These are phyloP conservation scores for Pulveroboletus sp. DNA, from an alignment of 768 basidiomycete genomes.

Conservation along the genomic window DNA sequence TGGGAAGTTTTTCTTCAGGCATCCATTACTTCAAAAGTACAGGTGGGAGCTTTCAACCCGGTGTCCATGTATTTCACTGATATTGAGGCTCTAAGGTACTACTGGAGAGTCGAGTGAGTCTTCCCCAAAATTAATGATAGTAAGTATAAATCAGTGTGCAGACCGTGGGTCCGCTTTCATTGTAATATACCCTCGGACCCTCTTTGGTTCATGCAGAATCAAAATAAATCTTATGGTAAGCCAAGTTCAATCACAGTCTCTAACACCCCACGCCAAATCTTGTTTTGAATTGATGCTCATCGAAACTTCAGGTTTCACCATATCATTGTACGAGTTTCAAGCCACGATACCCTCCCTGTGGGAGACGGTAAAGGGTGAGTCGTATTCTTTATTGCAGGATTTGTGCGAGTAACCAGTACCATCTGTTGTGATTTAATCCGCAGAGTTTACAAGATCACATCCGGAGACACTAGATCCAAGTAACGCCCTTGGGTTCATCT, in stretches of 20 bases:
- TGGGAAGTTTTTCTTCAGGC: conserved; percentile 49
- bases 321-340: conserved; percentile 59
- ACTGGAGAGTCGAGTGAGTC: conserved; percentile 30
- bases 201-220: conserved; percentile 53
- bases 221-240: conserved; percentile 53
- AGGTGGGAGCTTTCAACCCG: conserved; percentile 16
- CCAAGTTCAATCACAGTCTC: neutral
- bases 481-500: conserved; percentile 61
- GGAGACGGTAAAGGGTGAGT: conserved; percentile 52
- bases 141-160: conserved; percentile 18
- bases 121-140: conserved; percentile 35
- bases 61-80: neutral
- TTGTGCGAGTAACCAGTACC: conserved; percentile 23
- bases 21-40: conserved; percentile 27
- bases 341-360: conserved; percentile 65
- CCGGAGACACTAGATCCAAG: conserved; percentile 51
- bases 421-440: neutral
- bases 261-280: neutral
- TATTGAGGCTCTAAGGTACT: conserved; percentile 16
- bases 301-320: conserved; percentile 49
- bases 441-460: conserved; percentile 30
- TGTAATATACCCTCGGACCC: conserved; percentile 52
- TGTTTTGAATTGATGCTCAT: neutral
- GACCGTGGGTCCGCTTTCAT: conserved; percentile 51
- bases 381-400: conserved; percentile 32